Evolutionary conservation across 352 stramenopile genomes (phyloP), one percentile per base, ranked within the genome.

Genomic region (Thraustotheca clavata): DNA sequence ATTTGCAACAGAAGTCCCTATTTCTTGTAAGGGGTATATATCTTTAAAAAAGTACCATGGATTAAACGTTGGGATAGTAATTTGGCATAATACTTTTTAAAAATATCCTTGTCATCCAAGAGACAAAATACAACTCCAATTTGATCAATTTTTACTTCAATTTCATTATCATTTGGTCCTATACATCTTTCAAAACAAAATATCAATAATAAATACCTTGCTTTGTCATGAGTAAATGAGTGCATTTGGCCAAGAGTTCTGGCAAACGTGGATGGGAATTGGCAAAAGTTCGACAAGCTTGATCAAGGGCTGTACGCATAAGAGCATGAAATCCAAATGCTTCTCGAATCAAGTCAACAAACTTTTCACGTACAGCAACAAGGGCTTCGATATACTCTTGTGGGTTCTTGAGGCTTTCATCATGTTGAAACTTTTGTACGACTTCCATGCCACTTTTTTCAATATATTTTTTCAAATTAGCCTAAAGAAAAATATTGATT

Each of bases 1-100:
- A 36, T 84, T 80, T 16, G 83, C 80, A 41, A 85, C 72, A n/a
- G 74, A 88, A 4, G 78, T 83, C 18, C 78, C 83, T 79, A 55
- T 20, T 74, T 60, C n/a, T n/a, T n/a, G n/a, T n/a, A n/a, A n/a
- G n/a, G n/a, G n/a, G n/a, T n/a, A n/a, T 26, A 16, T 52, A 52
- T 8, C 9, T 52, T 33, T 52, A 18, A 33, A 43, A 43, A 20
- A 43, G 38, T 67, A 91, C 82, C 85, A 87, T 90, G 89, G 67
- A 94, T 91, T 20, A 94, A 70, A 2, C 85, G 74, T 48, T 92
- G 91, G 6, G 85, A 79, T 38, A 94, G 59, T 67, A 88, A 88
- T 57, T 91, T 94, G 1, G 85, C 81, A 57, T 94, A 94, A 59
- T 88, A 92, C 47, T 91, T 91, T 63, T 94, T 91, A 81, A 94